phyloP scores from a whole-genome alignment of 2,329 filamentous ascomycete species.

The Geosmithia morbida region DNA sequence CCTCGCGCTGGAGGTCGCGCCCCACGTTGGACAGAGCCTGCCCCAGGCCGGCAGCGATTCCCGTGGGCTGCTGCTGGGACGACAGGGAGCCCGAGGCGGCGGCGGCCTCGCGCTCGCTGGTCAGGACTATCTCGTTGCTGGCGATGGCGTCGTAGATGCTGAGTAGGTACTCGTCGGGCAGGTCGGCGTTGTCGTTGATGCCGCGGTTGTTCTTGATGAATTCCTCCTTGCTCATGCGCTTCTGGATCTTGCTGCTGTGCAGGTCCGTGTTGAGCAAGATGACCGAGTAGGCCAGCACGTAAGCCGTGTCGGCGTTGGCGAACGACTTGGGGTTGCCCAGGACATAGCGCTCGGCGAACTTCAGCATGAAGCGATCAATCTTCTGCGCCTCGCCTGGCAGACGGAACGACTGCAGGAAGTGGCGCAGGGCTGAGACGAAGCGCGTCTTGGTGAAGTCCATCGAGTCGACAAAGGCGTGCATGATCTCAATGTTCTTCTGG shows the following conservation, averaged over 20 bases:
- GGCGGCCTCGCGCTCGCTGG: constrained; percentile 80
- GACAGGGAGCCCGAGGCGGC: constrained; percentile 57
- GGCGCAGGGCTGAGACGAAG: constrained; percentile 82
- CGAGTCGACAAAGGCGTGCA: constrained; percentile 92
- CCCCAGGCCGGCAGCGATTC: constrained; percentile 69
- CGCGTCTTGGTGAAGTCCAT: constrained; percentile 90
- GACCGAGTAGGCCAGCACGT: constrained; percentile 90
- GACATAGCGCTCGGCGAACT: constrained; percentile 93
- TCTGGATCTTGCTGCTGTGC: constrained; percentile 73
- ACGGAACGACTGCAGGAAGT: constrained; percentile 89
- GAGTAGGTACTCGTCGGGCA: constrained; percentile 83
- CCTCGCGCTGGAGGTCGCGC: constrained; percentile 80
- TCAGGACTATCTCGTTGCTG: constrained; percentile 83
- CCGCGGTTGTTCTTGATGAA: constrained; percentile 99
- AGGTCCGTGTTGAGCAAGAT: constrained; percentile 94
- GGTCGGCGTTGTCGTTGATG: constrained; percentile 90
- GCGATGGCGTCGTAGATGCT: constrained; percentile 88
- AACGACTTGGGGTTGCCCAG: constrained; percentile 93
- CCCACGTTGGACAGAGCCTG: constrained; percentile 86
- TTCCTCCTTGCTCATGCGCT: constrained; percentile 87
- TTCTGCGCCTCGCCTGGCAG: constrained; percentile 94
- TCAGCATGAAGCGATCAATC: constrained; percentile 98
- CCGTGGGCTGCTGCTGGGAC: constrained; percentile 42
- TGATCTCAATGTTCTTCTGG: constrained; percentile 83
- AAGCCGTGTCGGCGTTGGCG: constrained; percentile 94